A percentile compares a stretch with the other conserved stretches of the same genome.
phyloP scores from a whole-genome alignment of 176 grass and related monocot genomes.

The Aegilops tauschii region DNA sequence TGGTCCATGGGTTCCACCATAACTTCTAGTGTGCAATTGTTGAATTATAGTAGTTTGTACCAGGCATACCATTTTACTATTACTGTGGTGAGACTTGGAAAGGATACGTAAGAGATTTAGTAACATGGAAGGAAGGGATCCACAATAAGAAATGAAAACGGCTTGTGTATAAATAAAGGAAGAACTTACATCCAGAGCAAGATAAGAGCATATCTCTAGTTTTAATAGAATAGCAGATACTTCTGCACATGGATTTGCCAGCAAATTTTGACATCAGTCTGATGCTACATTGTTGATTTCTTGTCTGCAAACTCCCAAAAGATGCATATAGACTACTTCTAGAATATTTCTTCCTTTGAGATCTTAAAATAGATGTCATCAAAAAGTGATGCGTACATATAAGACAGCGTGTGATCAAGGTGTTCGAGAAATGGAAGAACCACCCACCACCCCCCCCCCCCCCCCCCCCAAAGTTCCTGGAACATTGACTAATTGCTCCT shows the following conservation, averaged over 20 bases:
- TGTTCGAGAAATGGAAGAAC: neutral
- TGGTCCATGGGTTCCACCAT: neutral
- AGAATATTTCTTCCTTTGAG: neutral
- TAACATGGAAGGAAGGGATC: neutral
- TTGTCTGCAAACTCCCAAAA: neutral
- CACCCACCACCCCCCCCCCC: too few species aligned
- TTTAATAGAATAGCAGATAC: constrained; percentile 11
- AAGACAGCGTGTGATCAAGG: neutral
- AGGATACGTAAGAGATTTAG: constrained; percentile 6
- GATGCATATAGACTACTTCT: neutral
- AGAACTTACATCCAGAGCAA: neutral
- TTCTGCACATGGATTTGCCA: constrained; percentile 25
- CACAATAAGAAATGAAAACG: neutral
- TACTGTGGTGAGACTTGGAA: neutral
- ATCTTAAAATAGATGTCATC: neutral
- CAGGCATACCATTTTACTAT: neutral
- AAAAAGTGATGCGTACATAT: neutral
- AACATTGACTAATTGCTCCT: neutral
- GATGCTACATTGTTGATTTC: neutral
- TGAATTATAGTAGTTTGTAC: neutral
- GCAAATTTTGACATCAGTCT: constrained; percentile 21
- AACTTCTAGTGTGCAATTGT: neutral
- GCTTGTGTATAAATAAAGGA: neutral
- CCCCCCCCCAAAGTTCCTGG: neutral
- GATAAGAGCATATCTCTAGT: neutral